Percentiles rank a stretch among this genome's conserved stretches.
These are phyloP conservation scores for Cordyceps farinosa DNA, from an alignment of 2,329 filamentous ascomycete genomes.

Conservation along the genomic window DNA sequence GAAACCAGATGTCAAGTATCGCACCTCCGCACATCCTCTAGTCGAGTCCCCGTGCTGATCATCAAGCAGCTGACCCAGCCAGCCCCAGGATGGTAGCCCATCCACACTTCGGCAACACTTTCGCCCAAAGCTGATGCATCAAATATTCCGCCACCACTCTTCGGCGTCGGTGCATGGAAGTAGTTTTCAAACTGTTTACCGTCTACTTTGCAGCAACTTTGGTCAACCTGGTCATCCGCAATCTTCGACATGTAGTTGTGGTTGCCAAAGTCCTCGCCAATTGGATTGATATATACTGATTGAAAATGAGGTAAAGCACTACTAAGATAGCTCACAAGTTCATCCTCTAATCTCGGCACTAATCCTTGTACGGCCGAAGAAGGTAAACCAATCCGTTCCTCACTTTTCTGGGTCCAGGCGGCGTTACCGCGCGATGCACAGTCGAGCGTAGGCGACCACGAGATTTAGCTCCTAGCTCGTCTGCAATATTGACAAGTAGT, in stretches of 20 bases:
- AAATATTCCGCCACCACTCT: neutral
- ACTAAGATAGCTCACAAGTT: neutral
- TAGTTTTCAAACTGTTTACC: neutral
- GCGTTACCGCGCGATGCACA: conserved; percentile 8
- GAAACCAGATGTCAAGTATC: too few relatives aligned
- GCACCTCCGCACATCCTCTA: too few relatives aligned
- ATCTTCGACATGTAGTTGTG: too few relatives aligned
- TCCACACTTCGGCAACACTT: neutral
- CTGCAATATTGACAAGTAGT: conserved; percentile 13
- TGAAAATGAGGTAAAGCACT: too few relatives aligned
- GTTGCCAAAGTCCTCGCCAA: too few relatives aligned
- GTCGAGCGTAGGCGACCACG: conserved; percentile 1
- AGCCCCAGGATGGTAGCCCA: neutral
- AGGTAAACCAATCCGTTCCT: conserved; percentile 12
- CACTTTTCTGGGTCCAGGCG: neutral
- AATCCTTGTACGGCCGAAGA: conserved; percentile 3
- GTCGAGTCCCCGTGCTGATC: neutral
- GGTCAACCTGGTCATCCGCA: too few relatives aligned
- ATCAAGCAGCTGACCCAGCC: neutral
- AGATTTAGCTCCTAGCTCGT: neutral
- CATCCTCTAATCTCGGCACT: neutral
- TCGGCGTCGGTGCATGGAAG: neutral
- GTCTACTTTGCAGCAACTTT: too few relatives aligned
- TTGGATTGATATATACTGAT: too few relatives aligned
- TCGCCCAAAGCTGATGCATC: neutral